Percentiles rank a stretch among this genome's conserved stretches.
Evolutionary conservation across 305 asterid genomes (phyloP).

Genomic region (Fraxinus greggii): DNA sequence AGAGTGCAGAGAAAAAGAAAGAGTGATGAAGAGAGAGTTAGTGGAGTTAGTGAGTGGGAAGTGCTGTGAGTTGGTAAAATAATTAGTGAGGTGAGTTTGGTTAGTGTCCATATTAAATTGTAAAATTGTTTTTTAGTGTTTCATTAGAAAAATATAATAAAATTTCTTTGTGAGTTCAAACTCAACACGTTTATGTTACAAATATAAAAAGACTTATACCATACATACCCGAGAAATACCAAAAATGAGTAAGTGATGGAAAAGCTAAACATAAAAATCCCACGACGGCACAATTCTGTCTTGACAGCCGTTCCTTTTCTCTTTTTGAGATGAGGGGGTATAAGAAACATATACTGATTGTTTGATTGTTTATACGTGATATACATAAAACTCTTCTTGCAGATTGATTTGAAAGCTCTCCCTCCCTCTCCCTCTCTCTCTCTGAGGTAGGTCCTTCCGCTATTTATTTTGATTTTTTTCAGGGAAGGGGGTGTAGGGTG

Average conservation of each 20-base stretch:
- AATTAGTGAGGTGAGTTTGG: no score
- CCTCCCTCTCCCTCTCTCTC: not conserved
- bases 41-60: no score
- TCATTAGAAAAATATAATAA: no score
- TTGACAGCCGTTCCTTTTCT: not conserved
- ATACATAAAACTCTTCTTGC: not conserved
- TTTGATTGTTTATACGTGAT: not conserved
- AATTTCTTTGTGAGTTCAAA: no score
- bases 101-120: no score
- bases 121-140: no score
- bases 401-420: not conserved
- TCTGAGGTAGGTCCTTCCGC: not conserved
- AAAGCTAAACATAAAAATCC: not conserved
- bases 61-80: no score
- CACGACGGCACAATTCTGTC: not conserved
- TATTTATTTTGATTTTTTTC: not conserved
- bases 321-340: not conserved
- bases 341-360: not conserved
- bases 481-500: not conserved
- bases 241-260: not conserved
- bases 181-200: not conserved
- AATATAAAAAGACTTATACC: not conserved
- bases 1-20: no score
- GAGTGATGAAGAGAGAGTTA: no score
- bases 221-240: not conserved